Evolutionary conservation across 768 basidiomycete genomes (phyloP).

Genomic region (Symmetrospora coprosmae): DNA sequence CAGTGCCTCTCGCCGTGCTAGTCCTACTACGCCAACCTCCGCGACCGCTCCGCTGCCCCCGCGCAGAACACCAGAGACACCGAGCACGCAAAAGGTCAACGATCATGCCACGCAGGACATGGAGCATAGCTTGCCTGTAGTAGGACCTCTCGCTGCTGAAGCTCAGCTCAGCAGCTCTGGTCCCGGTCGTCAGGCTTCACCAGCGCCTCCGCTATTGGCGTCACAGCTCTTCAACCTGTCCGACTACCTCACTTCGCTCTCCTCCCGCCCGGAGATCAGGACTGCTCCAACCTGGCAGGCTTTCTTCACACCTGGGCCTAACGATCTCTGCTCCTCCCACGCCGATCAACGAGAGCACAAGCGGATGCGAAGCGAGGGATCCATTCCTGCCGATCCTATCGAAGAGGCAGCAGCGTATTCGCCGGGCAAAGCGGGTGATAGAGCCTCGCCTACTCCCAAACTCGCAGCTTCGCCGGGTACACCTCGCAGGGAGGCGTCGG

Average conservation of each 20-base stretch:
- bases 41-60: not conserved
- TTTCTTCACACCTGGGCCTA: constrained; percentile 69
- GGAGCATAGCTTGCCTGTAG: not conserved
- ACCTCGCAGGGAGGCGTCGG: too few relatives aligned
- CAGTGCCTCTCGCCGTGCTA: not conserved
- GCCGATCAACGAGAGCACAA: not conserved
- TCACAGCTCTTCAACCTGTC: constrained; percentile 45
- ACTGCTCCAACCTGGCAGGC: constrained; percentile 62
- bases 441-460: too few relatives aligned
- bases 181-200: not conserved
- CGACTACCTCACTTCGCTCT: constrained; percentile 61
- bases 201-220: not conserved
- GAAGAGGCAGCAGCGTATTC: too few relatives aligned
- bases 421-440: too few relatives aligned
- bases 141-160: not conserved
- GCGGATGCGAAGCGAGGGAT: constrained; percentile 8
- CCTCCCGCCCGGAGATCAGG: constrained; percentile 53
- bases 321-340: constrained; percentile 46
- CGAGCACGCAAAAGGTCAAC: not conserved
- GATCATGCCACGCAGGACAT: not conserved
- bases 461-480: too few relatives aligned
- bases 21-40: not conserved
- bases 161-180: not conserved
- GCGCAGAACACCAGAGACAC: not conserved
- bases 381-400: too few relatives aligned